Conservation (phyloP, 768 basidiomycete species). For the Auricularia sp. region DNA sequence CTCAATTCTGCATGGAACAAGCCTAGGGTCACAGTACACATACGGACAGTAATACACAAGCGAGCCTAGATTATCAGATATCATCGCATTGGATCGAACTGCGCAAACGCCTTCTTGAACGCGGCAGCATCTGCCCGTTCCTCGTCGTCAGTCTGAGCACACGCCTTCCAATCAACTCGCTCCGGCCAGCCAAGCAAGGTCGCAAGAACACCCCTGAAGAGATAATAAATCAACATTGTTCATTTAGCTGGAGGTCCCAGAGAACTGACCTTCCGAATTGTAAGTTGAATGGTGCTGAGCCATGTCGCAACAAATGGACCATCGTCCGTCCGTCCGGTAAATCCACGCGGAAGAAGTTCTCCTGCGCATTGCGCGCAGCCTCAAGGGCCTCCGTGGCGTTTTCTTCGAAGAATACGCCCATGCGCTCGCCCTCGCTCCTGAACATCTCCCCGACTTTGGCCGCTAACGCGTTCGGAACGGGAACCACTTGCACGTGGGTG, state of each 20-base stretch:
- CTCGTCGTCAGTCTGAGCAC: constrained; percentile 70
- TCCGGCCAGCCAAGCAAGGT: constrained; percentile 65
- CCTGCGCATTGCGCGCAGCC: constrained; percentile 38
- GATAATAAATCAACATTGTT: neutral
- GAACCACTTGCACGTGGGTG: constrained; percentile 83
- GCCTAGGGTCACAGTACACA: neutral
- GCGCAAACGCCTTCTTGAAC: constrained; percentile 76
- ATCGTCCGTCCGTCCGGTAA: constrained; percentile 77
- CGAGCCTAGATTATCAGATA: neutral
- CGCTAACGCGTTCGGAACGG: constrained; percentile 55
- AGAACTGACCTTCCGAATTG: constrained; percentile 83
- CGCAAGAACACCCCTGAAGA: constrained; percentile 66
- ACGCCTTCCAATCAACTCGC: constrained; percentile 87
- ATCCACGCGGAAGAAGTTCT: constrained; percentile 85
- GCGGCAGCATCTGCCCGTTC: constrained; percentile 73
- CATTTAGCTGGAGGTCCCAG: too few species aligned
- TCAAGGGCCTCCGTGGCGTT: constrained; percentile 56
- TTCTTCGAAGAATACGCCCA: constrained; percentile 65
- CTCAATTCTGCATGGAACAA: neutral
- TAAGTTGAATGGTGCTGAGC: constrained; percentile 63
- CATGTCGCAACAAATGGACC: constrained; percentile 74
- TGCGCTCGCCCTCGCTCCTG: constrained; percentile 47
- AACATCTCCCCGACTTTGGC: constrained; percentile 64
- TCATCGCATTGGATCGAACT: constrained; percentile 45
- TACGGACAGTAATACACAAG: too few species aligned